Evolutionary conservation across 352 stramenopile species (phyloP).

Genomic region (Globisporangium megalacanthum): DNA sequence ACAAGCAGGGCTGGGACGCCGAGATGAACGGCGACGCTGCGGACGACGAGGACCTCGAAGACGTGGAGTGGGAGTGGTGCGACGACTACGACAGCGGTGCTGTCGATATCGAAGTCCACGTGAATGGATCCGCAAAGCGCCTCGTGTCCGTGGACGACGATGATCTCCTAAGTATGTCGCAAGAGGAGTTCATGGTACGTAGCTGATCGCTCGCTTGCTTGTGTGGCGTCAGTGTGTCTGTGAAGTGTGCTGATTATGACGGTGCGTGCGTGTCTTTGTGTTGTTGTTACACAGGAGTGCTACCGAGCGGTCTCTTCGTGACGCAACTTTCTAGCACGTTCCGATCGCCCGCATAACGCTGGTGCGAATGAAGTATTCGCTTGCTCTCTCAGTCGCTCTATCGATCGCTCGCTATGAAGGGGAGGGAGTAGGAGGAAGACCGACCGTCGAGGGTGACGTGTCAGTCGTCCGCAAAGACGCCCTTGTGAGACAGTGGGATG

Average conservation of each 20-base stretch:
- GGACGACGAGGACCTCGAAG: constrained; percentile 77
- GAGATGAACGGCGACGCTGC: constrained; percentile 70
- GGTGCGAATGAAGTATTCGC: background rate
- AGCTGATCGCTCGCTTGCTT: background rate
- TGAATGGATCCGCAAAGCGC: constrained; percentile 60
- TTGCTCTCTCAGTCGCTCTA: background rate
- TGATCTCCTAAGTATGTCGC: constrained; percentile 78
- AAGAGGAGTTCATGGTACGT: constrained; percentile 81
- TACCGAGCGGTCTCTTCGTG: constrained; percentile 55
- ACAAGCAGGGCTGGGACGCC: constrained; percentile 79
- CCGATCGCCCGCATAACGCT: too few species aligned
- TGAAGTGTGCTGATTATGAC: background rate
- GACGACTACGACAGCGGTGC: constrained; percentile 42
- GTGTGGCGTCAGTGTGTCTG: constrained; percentile 3
- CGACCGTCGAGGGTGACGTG: background rate
- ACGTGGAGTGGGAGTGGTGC: constrained; percentile 85
- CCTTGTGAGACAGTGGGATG: constrained; percentile 41
- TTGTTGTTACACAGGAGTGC: constrained; percentile 36
- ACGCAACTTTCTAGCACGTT: background rate
- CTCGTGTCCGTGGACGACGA: constrained; percentile 70
- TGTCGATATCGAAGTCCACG: constrained; percentile 49
- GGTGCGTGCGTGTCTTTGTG: background rate
- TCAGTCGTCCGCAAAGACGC: constrained; percentile 63
- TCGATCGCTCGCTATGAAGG: background rate
- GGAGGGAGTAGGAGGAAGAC: background rate